These are phyloP conservation scores for Omphalotus olearius DNA, from an alignment of 1,284 basidiomycete species.

Conservation along the genomic window DNA sequence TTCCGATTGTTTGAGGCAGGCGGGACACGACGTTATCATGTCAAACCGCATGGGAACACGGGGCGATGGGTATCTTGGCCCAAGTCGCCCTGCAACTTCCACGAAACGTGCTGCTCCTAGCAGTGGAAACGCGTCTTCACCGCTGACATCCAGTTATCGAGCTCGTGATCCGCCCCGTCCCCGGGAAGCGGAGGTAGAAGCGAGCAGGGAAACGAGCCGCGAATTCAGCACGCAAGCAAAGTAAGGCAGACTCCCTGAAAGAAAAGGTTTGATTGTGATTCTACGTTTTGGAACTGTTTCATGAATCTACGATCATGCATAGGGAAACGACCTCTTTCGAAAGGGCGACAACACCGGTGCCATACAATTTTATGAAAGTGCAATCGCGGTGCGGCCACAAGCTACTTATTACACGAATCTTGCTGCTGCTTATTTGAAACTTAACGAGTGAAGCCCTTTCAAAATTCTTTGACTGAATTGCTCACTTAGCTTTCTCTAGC, in stretches of 20 bases:
- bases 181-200: slow-evolving; percentile 5
- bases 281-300: neutral
- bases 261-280: neutral
- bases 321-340: slow-evolving; percentile 30
- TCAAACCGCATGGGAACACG: neutral
- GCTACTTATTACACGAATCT: slow-evolving; percentile 27
- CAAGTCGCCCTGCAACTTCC: neutral
- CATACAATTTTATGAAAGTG: slow-evolving; percentile 21
- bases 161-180: neutral
- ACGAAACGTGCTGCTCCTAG: neutral
- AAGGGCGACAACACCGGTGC: slow-evolving; percentile 26
- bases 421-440: slow-evolving; percentile 28
- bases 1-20: neutral
- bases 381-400: slow-evolving; percentile 21
- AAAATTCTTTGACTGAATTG: neutral
- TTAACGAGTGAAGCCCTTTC: slow-evolving; percentile 23
- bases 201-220: neutral
- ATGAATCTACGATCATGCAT: slow-evolving; percentile 4
- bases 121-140: neutral
- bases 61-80: neutral
- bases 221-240: neutral
- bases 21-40: neutral
- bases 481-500: neutral
- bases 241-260: slow-evolving; percentile 1
- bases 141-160: too few relatives aligned